phyloP scores from a whole-genome alignment of 176 grass and related monocot genomes.

The Bolboschoenus planiculmis region DNA sequence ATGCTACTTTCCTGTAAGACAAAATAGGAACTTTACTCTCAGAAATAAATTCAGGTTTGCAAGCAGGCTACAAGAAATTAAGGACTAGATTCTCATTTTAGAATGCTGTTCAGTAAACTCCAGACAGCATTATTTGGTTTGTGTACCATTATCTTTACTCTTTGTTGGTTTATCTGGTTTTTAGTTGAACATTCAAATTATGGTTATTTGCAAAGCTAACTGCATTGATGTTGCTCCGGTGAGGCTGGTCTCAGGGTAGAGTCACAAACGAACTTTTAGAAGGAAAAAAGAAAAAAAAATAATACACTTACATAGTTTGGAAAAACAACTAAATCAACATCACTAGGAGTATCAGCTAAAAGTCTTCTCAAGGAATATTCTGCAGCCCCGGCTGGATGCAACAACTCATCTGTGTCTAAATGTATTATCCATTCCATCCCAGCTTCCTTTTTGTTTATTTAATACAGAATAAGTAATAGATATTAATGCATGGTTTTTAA shows the following conservation, averaged over 20 bases:
- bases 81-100: neutral
- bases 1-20: conserved; percentile 78
- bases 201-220: neutral
- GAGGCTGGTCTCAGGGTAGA: neutral
- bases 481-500: neutral
- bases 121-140: neutral
- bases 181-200: neutral
- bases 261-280: neutral
- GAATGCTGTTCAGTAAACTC: neutral
- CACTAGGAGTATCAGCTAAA: conserved; percentile 45
- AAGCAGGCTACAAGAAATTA: neutral
- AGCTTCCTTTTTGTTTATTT: conserved; percentile 37
- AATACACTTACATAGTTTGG: conserved; percentile 86
- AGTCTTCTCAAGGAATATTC: conserved; percentile 73
- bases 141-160: too few relatives aligned
- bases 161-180: neutral
- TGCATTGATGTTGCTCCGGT: neutral
- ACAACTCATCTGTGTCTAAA: conserved; percentile 91
- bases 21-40: conserved; percentile 6
- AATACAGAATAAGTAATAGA: conserved; percentile 19
- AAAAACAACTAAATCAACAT: conserved; percentile 95
- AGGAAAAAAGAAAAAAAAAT: neutral
- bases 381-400: conserved; percentile 60
- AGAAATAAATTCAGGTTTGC: neutral
- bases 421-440: conserved; percentile 99